Conservation (phyloP, 768 basidiomycete species). For the Boletus subparvulus region DNA sequence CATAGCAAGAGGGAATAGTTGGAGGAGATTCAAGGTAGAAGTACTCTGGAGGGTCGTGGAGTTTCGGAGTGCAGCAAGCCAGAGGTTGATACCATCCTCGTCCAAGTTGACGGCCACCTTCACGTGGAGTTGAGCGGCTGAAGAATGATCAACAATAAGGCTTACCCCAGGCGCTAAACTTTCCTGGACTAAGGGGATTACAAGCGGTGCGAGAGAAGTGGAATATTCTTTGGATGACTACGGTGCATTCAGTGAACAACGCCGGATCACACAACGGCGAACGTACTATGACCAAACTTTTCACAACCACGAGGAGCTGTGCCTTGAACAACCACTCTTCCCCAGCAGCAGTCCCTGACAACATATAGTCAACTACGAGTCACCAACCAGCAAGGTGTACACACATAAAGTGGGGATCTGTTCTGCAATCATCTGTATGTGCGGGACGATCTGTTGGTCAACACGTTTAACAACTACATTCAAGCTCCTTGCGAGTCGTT, state of each 20-base stretch:
- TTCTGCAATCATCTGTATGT: constrained; percentile 55
- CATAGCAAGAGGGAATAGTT: constrained; percentile 64
- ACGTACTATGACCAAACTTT: constrained; percentile 65
- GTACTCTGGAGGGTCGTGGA: constrained; percentile 49
- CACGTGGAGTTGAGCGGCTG: constrained; percentile 6
- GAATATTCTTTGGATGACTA: constrained; percentile 72
- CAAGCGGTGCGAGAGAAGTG: constrained; percentile 48
- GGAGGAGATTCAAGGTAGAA: constrained; percentile 54
- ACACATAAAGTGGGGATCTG: constrained; percentile 74
- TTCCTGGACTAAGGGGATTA: constrained; percentile 64
- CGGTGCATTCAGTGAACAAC: background rate
- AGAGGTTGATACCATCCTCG: constrained; percentile 73
- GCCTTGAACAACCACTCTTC: constrained; percentile 73
- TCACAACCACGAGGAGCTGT: constrained; percentile 66
- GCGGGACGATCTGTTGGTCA: constrained; percentile 61
- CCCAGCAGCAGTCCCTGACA: constrained; percentile 63
- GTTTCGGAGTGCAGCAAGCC: constrained; percentile 71
- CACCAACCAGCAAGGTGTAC: constrained; percentile 22
- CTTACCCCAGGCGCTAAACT: constrained; percentile 58
- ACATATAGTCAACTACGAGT: constrained; percentile 10
- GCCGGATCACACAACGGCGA: background rate
- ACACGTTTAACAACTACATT: constrained; percentile 64
- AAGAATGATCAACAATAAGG: constrained; percentile 1
- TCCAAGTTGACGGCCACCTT: constrained; percentile 72
- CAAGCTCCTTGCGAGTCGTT: constrained; percentile 65